Evolutionary conservation across 257 asterid species (phyloP).

Genomic region (Cordia subcordata): DNA sequence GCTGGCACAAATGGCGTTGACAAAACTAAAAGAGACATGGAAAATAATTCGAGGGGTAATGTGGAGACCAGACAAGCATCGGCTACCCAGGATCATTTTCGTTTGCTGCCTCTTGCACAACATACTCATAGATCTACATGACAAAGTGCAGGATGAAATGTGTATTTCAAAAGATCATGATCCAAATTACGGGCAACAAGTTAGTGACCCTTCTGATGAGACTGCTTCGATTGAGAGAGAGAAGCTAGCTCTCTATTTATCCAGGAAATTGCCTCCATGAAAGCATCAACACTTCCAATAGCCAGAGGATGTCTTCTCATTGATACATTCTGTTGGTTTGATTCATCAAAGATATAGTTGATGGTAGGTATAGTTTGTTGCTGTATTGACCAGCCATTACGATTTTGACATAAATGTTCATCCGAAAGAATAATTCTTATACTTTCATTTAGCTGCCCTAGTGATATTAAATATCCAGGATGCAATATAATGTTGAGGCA

Average conservation of each 20-base stretch:
- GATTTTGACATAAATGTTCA: no score
- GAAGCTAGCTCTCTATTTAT: conserved; percentile 24
- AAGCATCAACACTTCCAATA: neutral
- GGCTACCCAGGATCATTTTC: conserved; percentile 21
- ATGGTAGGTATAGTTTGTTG: no score
- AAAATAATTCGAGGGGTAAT: conserved; percentile 17
- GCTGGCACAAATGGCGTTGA: conserved; percentile 22
- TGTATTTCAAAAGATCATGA: neutral
- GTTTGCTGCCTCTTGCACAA: conserved; percentile 28
- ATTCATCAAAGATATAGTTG: no score
- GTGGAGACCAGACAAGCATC: conserved; percentile 25
- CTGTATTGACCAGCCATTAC: no score
- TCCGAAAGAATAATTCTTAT: no score
- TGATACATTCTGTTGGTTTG: no score
- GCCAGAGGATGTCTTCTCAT: no score
- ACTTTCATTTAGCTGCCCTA: no score
- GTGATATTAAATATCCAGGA: no score
- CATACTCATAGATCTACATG: conserved; percentile 20
- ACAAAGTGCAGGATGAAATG: conserved; percentile 9
- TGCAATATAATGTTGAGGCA: no score
- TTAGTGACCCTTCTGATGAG: neutral
- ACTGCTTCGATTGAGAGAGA: conserved; percentile 17
- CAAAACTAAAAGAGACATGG: conserved; percentile 28
- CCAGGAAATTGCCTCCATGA: conserved; percentile 9
- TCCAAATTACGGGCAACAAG: conserved; percentile 11